Base-by-base conservation (phyloP, 768 basidiomycete species). In the Multifurca ochricompacta region DNA sequence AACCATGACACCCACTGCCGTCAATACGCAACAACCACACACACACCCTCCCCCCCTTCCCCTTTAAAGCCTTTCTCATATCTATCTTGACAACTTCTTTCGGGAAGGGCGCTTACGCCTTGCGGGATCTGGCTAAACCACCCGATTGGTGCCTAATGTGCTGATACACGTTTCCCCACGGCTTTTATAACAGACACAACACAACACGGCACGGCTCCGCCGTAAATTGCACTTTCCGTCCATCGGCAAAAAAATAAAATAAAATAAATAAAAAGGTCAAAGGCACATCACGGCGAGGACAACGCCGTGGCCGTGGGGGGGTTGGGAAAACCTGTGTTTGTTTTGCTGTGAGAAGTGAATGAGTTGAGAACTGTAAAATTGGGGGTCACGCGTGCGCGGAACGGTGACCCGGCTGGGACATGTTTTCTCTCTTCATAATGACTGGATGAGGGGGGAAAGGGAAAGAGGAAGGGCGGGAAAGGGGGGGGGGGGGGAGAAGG, bases 101-200 rank as follows among this genome's bases (percentile, higher is more conserved):
- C n/a, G 50, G 32, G 50, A 50, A 31, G 48, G 56, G 56, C 56
- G 56, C 56, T 52, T 52, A 52, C 50, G 51, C 56, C 56, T 31
- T 43, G 36, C 32, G 32, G 47, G 58, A 56, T 59, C 58, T 57
- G 27, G 45, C 49, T 57, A 28, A n/a, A n/a, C 58, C 58, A 51
- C 58, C 48, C 54, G 58, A 59, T 59, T 50, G 58, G 58, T 57
- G 44, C 54, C 54, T 54, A 47, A 41, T 43, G 54, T 35, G 32
- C 34, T 51, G 58, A 51, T 56, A 56, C 54, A 48, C 37, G 13
- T 34, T 43, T 57, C 36, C 44, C 54, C 50, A 57, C 56, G 56
- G 55, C n/a, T n/a, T n/a, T n/a, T n/a, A n/a, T n/a, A n/a, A n/a
- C n/a, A n/a, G n/a, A n/a, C n/a, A n/a, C n/a, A n/a, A n/a, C 47